These are phyloP conservation scores for Leccinum griseonigrum DNA, from an alignment of 1,284 basidiomycete species.

Conservation along the genomic window DNA sequence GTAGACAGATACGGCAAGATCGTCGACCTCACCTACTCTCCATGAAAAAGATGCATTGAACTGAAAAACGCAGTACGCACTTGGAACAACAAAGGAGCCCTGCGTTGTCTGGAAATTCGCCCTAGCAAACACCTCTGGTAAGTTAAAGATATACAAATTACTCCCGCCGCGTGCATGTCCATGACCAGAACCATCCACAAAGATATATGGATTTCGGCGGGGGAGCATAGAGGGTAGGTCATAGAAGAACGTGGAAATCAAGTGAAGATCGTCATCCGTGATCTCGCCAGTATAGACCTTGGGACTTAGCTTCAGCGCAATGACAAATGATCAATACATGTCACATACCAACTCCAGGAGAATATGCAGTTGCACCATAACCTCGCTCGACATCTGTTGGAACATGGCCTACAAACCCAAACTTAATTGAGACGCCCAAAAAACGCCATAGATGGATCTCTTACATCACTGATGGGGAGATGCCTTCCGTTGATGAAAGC, in stretches of 20 bases:
- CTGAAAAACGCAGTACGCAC: conserved; percentile 14
- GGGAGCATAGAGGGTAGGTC: conserved; percentile 74
- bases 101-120: conserved; percentile 15
- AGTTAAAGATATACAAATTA: conserved; percentile 23
- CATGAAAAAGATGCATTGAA: conserved; percentile 3
- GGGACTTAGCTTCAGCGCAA: conserved; percentile 5
- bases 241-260: conserved; percentile 81
- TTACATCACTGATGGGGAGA: conserved; percentile 67
- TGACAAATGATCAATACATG: not conserved
- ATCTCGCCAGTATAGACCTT: conserved; percentile 68
- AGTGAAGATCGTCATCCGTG: conserved; percentile 50
- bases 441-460: conserved; percentile 25
- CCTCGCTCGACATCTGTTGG: conserved; percentile 61
- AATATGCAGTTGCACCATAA: conserved; percentile 59
- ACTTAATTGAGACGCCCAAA: not conserved
- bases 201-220: conserved; percentile 72
- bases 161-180: conserved; percentile 13
- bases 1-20: conserved; percentile 54
- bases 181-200: conserved; percentile 38
- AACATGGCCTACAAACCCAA: conserved; percentile 56
- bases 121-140: conserved; percentile 25
- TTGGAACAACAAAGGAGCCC: conserved; percentile 25
- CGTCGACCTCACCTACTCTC: conserved; percentile 30
- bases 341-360: conserved; percentile 66
- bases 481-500: conserved; percentile 90